Percentiles rank a stretch among this genome's conserved stretches.
Conservation (phyloP, 2,329 filamentous ascomycete genomes). For the Dactylonectria estremocensis region DNA sequence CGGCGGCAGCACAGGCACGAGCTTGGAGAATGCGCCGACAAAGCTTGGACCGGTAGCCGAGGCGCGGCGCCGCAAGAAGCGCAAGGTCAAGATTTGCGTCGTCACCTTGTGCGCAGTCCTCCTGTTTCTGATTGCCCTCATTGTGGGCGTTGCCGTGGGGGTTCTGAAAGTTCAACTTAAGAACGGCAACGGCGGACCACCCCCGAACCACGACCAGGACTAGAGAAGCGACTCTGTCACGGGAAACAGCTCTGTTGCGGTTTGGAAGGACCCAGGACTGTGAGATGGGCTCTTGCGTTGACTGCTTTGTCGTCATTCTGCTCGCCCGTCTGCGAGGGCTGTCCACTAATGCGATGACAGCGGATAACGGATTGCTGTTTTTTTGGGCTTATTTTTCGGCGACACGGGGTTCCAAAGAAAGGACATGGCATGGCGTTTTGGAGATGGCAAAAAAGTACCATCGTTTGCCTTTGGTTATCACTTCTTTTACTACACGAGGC, state of each 20-base stretch:
- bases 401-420: background rate
- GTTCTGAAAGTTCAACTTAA: slow-evolving; percentile 45
- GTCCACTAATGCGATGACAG: background rate
- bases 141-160: slow-evolving; percentile 47
- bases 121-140: slow-evolving; percentile 46
- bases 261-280: background rate
- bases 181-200: slow-evolving; percentile 18
- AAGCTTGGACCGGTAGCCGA: slow-evolving; percentile 46
- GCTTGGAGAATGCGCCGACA: slow-evolving; percentile 30
- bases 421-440: slow-evolving; percentile 26
- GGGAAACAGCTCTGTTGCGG: background rate
- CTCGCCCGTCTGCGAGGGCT: background rate
- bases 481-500: background rate
- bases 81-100: slow-evolving; percentile 43
- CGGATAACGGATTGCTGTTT: background rate
- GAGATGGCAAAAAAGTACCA: background rate
- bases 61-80: slow-evolving; percentile 40
- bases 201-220: background rate
- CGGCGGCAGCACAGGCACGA: slow-evolving; percentile 37
- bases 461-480: slow-evolving; percentile 7
- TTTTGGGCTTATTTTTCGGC: background rate
- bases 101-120: slow-evolving; percentile 39
- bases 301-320: background rate
- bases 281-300: background rate
- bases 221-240: background rate